phyloP scores from a whole-genome alignment of 148 eudicot species.

The Vaccinium darrowii region DNA sequence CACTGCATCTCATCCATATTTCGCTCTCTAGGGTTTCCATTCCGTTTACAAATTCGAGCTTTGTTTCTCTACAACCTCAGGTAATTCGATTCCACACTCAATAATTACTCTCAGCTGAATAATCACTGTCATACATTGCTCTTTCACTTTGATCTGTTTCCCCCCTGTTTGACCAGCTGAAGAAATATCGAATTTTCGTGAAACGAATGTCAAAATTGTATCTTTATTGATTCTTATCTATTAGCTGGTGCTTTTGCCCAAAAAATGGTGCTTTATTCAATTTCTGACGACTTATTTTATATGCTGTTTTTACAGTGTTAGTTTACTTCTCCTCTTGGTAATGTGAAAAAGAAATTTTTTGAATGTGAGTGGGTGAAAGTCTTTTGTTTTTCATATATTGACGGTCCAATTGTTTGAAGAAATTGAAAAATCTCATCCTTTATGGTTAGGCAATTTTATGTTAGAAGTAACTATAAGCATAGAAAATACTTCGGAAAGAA shows the following conservation, averaged over 20 bases:
- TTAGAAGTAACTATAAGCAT: neutral
- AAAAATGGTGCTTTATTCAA: neutral
- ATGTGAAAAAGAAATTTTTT: neutral
- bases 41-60: neutral
- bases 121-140: neutral
- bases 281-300: neutral
- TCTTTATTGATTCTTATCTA: neutral
- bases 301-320: neutral
- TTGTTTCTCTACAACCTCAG: neutral
- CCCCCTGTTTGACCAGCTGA: neutral
- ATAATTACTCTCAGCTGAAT: neutral
- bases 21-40: neutral
- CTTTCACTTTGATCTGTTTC: neutral
- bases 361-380: neutral
- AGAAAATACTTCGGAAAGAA: neutral
- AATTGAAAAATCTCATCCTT: neutral
- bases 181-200: neutral
- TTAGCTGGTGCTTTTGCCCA: neutral
- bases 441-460: neutral
- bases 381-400: neutral
- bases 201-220: neutral
- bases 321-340: neutral
- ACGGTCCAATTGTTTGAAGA: neutral
- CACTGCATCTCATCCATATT: neutral
- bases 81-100: neutral